Percentiles rank a stretch among this genome's conserved stretches.
Conservation (phyloP, 352 stramenopile species). For the Phytophthora fragariaefolia region DNA sequence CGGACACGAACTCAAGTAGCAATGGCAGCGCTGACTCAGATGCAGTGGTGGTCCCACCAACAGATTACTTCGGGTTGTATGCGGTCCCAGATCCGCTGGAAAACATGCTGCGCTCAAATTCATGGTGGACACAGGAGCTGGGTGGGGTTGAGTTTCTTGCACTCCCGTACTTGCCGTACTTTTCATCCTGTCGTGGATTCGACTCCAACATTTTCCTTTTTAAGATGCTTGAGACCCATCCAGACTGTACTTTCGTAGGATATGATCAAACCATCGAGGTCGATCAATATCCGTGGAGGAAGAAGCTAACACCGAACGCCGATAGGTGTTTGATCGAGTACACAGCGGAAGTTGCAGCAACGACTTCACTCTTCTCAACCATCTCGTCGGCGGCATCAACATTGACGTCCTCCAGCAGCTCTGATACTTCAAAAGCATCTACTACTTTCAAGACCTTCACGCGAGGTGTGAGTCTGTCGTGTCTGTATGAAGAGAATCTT, state of each 20-base stretch:
- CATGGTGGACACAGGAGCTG: constrained; percentile 84
- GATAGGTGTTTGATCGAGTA: constrained; percentile 83
- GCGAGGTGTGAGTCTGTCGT: constrained; percentile 89
- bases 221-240: constrained; percentile 95
- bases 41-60: constrained; percentile 40
- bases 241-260: constrained; percentile 88
- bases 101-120: constrained; percentile 50
- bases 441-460: constrained; percentile 36
- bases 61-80: constrained; percentile 69
- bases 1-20: constrained; percentile 18
- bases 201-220: constrained; percentile 94
- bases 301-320: constrained; percentile 78
- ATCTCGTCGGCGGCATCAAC: constrained; percentile 31
- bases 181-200: constrained; percentile 96
- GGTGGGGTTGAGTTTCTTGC: constrained; percentile 73
- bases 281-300: constrained; percentile 92
- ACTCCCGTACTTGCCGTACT: constrained; percentile 96
- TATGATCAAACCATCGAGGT: constrained; percentile 92
- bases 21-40: constrained; percentile 22
- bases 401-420: constrained; percentile 17
- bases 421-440: constrained; percentile 16
- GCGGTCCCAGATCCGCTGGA: constrained; percentile 49
- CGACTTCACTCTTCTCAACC: constrained; percentile 47
- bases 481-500: constrained; percentile 90
- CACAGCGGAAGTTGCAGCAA: constrained; percentile 39